Conservation (phyloP, 495 filamentous ascomycete genomes). For the Lophium mytilinum region DNA sequence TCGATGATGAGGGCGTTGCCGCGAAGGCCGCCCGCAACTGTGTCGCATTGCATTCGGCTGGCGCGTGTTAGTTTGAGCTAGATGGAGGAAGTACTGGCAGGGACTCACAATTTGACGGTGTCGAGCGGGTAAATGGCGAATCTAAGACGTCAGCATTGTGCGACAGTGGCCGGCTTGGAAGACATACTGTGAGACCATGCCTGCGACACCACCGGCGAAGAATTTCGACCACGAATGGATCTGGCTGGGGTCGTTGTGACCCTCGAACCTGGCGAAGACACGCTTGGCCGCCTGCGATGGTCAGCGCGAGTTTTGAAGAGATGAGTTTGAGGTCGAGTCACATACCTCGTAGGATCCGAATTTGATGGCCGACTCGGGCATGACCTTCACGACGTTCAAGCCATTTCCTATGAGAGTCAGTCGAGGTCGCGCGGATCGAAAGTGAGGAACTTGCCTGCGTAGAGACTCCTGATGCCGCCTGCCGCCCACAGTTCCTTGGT, state of each 20-base stretch:
- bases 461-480: constrained; percentile 86
- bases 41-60: constrained; percentile 87
- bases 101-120: constrained; percentile 83
- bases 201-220: constrained; percentile 78
- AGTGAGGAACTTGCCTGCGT: constrained; percentile 62
- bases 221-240: constrained; percentile 78
- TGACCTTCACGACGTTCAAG: constrained; percentile 92
- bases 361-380: constrained; percentile 95
- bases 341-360: constrained; percentile 87
- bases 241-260: constrained; percentile 69
- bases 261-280: constrained; percentile 76
- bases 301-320: background rate
- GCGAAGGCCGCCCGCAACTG: constrained; percentile 70
- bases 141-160: constrained; percentile 33
- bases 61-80: constrained; percentile 19
- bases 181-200: constrained; percentile 83
- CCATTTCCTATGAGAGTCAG: constrained; percentile 71
- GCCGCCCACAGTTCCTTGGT: constrained; percentile 68
- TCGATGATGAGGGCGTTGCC: constrained; percentile 78
- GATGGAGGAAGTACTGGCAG: background rate
- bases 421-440: constrained; percentile 13
- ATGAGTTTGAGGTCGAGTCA: constrained; percentile 2
- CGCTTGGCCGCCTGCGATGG: constrained; percentile 69
- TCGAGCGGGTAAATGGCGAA: constrained; percentile 95
- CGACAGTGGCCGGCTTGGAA: background rate